phyloP scores from a whole-genome alignment of 2,329 filamentous ascomycete species.

The Colletotrichum acutatum region DNA sequence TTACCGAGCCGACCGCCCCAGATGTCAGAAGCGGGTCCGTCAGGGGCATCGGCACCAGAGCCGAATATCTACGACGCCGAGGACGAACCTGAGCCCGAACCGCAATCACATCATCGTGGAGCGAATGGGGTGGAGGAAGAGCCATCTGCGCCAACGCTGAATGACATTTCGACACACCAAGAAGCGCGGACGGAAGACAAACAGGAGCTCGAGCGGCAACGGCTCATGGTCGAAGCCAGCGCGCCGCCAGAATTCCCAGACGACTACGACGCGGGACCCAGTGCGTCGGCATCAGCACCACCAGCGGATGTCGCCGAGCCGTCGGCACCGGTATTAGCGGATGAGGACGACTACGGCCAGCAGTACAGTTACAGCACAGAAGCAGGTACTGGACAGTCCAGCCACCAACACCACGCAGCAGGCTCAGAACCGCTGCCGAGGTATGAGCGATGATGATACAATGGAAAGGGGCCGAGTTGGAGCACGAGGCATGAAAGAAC shows the following conservation, averaged over 20 bases:
- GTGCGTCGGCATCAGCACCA: slow-evolving; percentile 45
- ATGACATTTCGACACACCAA: slow-evolving; percentile 50
- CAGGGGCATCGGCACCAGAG: slow-evolving; percentile 41
- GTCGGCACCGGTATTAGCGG: slow-evolving; percentile 67
- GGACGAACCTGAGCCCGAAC: slow-evolving; percentile 45
- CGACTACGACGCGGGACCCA: slow-evolving; percentile 56
- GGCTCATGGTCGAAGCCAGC: slow-evolving; percentile 73
- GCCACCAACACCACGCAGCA: slow-evolving; percentile 17
- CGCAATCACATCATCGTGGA: slow-evolving; percentile 37
- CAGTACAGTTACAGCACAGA: slow-evolving; percentile 39
- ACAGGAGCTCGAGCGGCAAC: slow-evolving; percentile 76
- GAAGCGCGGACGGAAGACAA: slow-evolving; percentile 74
- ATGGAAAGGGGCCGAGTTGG: not conserved
- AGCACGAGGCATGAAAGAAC: slow-evolving; percentile 15
- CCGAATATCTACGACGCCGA: slow-evolving; percentile 61
- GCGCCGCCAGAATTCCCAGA: slow-evolving; percentile 69
- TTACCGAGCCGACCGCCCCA: slow-evolving; percentile 81
- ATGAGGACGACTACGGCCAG: slow-evolving; percentile 63
- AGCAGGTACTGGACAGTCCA: slow-evolving; percentile 17
- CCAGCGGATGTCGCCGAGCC: slow-evolving; percentile 50
- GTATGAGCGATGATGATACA: slow-evolving; percentile 46
- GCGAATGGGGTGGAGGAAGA: slow-evolving; percentile 42
- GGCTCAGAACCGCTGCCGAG: slow-evolving; percentile 46
- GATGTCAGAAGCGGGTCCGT: slow-evolving; percentile 47
- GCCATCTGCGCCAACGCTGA: slow-evolving; percentile 58